phyloP scores from a whole-genome alignment of 2,329 filamentous ascomycete species.

The Chalara sp. region DNA sequence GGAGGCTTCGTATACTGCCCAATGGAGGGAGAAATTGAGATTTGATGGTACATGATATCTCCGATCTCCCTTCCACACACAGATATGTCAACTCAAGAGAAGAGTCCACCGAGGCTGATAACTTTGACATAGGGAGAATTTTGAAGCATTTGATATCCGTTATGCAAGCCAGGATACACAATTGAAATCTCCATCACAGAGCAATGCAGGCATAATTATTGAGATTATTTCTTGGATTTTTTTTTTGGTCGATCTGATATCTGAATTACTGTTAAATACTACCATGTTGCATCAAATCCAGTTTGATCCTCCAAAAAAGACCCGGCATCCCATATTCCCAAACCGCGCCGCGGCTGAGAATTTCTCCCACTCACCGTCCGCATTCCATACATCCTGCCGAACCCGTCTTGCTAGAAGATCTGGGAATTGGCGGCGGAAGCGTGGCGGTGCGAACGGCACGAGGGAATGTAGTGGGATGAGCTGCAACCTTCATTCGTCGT shows the following conservation, averaged over 20 bases:
- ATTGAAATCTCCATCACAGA: too few relatives aligned
- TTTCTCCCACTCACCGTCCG: too few relatives aligned
- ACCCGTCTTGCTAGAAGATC: not conserved
- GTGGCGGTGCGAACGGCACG: not conserved
- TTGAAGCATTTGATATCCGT: too few relatives aligned
- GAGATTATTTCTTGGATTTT: not conserved
- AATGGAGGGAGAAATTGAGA: too few relatives aligned
- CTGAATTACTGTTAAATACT: constrained; percentile 19
- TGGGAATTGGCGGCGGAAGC: constrained; percentile 3
- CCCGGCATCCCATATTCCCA: constrained; percentile 18
- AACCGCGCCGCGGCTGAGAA: constrained; percentile 11
- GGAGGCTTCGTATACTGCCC: too few relatives aligned
- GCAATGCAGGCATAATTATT: too few relatives aligned
- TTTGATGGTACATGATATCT: too few relatives aligned
- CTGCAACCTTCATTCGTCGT: constrained; percentile 17
- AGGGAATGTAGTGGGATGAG: constrained; percentile 25
- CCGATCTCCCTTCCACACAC: too few relatives aligned
- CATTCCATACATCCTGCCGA: not conserved
- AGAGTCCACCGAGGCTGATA: too few relatives aligned
- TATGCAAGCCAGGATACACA: too few relatives aligned
- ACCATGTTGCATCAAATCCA: constrained; percentile 8
- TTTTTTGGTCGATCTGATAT: not conserved
- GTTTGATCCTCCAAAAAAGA: constrained; percentile 4
- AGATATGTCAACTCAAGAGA: too few relatives aligned
- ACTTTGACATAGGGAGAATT: too few relatives aligned